A percentile compares a stretch with the other conserved stretches of the same genome.
Evolutionary conservation across 2,329 filamentous ascomycete species (phyloP).

Genomic region (Claviceps sp.): DNA sequence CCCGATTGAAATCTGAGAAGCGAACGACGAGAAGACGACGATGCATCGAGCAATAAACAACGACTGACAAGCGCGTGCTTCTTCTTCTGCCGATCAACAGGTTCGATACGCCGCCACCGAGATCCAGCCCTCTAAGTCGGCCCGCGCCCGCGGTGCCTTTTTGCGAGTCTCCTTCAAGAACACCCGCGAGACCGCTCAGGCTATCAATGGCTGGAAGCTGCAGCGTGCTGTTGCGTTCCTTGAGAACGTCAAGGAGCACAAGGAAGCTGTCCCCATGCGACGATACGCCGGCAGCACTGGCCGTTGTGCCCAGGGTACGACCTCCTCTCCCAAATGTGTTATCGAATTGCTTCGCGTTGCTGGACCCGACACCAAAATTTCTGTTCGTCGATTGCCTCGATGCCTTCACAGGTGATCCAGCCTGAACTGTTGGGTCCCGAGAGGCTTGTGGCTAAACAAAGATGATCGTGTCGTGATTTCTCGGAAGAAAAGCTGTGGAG

Average conservation of each 20-base stretch:
- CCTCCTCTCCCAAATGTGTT: neutral
- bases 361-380: neutral
- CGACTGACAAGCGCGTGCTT: slow-evolving; percentile 12
- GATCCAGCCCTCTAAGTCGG: slow-evolving; percentile 82
- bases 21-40: neutral
- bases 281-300: slow-evolving; percentile 93
- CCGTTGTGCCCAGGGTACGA: slow-evolving; percentile 94
- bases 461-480: neutral
- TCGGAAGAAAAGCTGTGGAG: too few relatives aligned
- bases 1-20: neutral
- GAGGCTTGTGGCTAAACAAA: neutral
- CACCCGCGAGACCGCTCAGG: slow-evolving; percentile 98
- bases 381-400: neutral
- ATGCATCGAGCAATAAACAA: neutral
- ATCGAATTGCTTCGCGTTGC: neutral
- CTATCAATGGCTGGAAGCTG: slow-evolving; percentile 98
- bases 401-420: neutral
- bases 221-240: slow-evolving; percentile 92
- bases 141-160: slow-evolving; percentile 96
- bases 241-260: slow-evolving; percentile 94
- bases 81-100: slow-evolving; percentile 29
- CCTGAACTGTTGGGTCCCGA: neutral
- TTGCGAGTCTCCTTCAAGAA: slow-evolving; percentile 99
- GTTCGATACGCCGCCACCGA: slow-evolving; percentile 93
- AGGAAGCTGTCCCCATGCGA: slow-evolving; percentile 96